Base-by-base conservation (phyloP, 1,139 yeast genomes). In the Meyerozyma sp. region DNA sequence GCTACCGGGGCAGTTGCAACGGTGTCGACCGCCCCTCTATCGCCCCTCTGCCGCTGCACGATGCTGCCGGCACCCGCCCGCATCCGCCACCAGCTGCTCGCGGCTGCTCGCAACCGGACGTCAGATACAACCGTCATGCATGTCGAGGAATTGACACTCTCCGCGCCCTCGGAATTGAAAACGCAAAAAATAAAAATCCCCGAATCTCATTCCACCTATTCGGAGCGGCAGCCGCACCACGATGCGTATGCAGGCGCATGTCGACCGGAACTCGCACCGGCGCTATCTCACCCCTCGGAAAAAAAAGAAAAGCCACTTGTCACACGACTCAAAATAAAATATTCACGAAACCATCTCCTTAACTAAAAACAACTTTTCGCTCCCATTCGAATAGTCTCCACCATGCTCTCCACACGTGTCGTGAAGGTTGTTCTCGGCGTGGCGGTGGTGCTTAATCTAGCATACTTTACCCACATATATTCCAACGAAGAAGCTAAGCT, bases 401-500 rank as follows among this genome's bases (percentile, higher is more conserved):
- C 29, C 18, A 61, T 60, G 63, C 36, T 52, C 5, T 53, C 48
- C 29, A 46, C 55, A 16, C 48, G 53, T 40, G 43, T 55, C 36
- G 41, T 61, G n/a, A 55, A 57, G 46, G 49, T 55, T 25, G 40
- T 54, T 32, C 58, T 64, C 42, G 49, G 54, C 32, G 48, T 57
- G 9, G 55, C 60, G 13, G 43, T 64, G 16, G 42, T 61, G 18
- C 25, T 59, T 28, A 63, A 64, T 43, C 42, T 62, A 9, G 40
- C 54, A 36, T 61, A 61, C 40, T 62, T 63, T 48, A 42, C 58
- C 23, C 50, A 50, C 40, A 44, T 54, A n/a, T 62, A 61, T 41
- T 45, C 49, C 26, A 37, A 47, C 25, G 56, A 57, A 36, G 62
- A 60, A 36, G 44, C 47, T 14, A 50, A 51, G 41, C 43, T 60